Percentiles rank a stretch among this genome's conserved stretches.
Conservation (phyloP, 1,139 yeast genomes). For the Yamadazyma sp. region DNA sequence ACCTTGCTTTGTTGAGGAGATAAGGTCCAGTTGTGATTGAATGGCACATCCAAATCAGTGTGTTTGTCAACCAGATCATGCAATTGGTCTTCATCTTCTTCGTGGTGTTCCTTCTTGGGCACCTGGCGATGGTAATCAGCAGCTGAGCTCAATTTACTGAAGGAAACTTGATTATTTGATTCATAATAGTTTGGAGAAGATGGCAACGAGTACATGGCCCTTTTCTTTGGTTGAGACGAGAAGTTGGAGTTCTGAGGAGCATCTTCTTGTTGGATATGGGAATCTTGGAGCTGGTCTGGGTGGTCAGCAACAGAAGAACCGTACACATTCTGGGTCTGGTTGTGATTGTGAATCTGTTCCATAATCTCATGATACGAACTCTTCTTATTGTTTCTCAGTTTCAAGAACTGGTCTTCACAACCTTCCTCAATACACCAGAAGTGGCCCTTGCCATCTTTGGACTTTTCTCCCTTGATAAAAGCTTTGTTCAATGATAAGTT, state of each 20-base stretch:
- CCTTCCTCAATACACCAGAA: conserved; percentile 92
- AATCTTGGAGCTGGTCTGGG: neutral
- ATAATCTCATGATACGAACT: conserved; percentile 46
- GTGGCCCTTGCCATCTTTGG: conserved; percentile 95
- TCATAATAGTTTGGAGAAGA: conserved; percentile 32
- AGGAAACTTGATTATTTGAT: conserved; percentile 6
- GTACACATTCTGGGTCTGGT: neutral
- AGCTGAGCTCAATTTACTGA: conserved; percentile 8
- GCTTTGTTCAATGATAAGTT: conserved; percentile 84
- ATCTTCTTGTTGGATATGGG: neutral
- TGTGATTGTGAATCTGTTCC: conserved; percentile 36
- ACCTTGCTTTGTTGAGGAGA: conserved; percentile 10
- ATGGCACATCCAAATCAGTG: conserved; percentile 34
- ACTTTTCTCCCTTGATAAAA: conserved; percentile 85
- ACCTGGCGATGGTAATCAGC: conserved; percentile 7
- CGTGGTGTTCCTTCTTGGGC: conserved; percentile 7
- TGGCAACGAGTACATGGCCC: conserved; percentile 29
- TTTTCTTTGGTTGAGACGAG: conserved; percentile 11
- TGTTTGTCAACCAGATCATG: conserved; percentile 6
- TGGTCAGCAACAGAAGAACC: neutral
- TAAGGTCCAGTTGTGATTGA: conserved; percentile 13
- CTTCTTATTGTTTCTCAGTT: conserved; percentile 53
- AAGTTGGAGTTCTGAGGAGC: conserved; percentile 3
- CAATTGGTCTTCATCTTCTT: conserved; percentile 9
- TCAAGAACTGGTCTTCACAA: conserved; percentile 77